phyloP scores from a whole-genome alignment of 768 basidiomycete species.

The Trametes meyenii region DNA sequence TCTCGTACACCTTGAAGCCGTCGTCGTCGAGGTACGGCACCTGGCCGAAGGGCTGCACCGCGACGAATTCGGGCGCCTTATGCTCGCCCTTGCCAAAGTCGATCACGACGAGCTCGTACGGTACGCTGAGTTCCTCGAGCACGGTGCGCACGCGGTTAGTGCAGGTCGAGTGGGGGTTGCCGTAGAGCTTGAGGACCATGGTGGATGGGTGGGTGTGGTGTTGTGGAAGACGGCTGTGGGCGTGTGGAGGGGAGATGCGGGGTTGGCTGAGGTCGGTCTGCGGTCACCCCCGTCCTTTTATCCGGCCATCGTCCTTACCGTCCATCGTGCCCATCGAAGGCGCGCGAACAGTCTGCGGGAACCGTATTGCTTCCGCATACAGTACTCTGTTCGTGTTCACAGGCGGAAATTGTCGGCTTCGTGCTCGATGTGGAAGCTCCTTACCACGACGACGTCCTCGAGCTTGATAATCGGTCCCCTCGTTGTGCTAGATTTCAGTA shows the following conservation, averaged over 20 bases:
- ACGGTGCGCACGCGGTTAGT: constrained; percentile 54
- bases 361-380: no score
- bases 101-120: constrained; percentile 52
- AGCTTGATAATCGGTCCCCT: no score
- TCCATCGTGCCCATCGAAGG: neutral
- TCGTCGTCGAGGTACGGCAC: constrained; percentile 63
- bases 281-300: neutral
- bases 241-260: neutral
- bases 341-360: neutral
- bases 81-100: constrained; percentile 48
- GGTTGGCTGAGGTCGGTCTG: neutral
- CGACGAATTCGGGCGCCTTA: constrained; percentile 46
- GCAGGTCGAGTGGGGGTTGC: constrained; percentile 44
- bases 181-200: constrained; percentile 44
- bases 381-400: no score
- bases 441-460: no score
- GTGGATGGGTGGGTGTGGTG: neutral
- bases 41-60: constrained; percentile 66
- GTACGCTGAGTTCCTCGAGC: constrained; percentile 57
- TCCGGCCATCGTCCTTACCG: neutral
- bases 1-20: constrained; percentile 66
- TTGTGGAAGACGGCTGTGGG: neutral
- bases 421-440: no score
- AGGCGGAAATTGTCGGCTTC: no score
- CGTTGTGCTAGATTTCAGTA: no score